Percentiles rank a stretch among this genome's conserved stretches.
These are phyloP conservation scores for Zygosaccharomyces kombuchaensis DNA, from an alignment of 805 yeast species.

Conservation along the genomic window DNA sequence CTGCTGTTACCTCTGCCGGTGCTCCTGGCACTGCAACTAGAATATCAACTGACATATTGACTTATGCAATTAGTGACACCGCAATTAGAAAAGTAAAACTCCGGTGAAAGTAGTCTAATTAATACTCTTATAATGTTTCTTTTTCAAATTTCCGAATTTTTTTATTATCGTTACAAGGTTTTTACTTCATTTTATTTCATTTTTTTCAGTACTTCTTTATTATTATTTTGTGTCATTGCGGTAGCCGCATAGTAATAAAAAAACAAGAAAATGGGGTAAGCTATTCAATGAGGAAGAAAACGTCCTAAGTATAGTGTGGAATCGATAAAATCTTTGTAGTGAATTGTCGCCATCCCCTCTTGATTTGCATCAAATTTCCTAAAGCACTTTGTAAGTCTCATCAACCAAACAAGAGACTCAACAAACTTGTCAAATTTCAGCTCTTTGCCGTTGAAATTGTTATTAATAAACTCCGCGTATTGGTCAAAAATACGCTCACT, in stretches of 20 bases:
- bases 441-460: slow-evolving; percentile 31
- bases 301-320: slow-evolving; percentile 42
- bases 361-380: slow-evolving; percentile 71
- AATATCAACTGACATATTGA: not conserved
- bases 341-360: slow-evolving; percentile 66
- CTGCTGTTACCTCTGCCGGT: not conserved
- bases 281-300: slow-evolving; percentile 27
- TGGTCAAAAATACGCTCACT: slow-evolving; percentile 36
- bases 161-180: not conserved
- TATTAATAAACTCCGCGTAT: slow-evolving; percentile 32
- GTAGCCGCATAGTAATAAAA: not conserved
- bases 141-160: not conserved
- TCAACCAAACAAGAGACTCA: slow-evolving; percentile 70
- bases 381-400: slow-evolving; percentile 73
- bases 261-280: not conserved
- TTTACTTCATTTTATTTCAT: not conserved
- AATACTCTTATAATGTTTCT: no score
- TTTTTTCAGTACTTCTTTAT: not conserved
- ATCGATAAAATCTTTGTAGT: slow-evolving; percentile 61
- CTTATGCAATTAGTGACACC: no score
- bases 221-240: slow-evolving; percentile 4
- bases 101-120: not conserved
- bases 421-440: slow-evolving; percentile 78
- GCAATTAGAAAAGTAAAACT: no score
- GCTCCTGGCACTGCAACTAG: not conserved